A percentile compares a stretch with the other conserved stretches of the same genome.
Evolutionary conservation across 2,329 filamentous ascomycete species (phyloP).

Genomic region (Colletotrichum musicola): DNA sequence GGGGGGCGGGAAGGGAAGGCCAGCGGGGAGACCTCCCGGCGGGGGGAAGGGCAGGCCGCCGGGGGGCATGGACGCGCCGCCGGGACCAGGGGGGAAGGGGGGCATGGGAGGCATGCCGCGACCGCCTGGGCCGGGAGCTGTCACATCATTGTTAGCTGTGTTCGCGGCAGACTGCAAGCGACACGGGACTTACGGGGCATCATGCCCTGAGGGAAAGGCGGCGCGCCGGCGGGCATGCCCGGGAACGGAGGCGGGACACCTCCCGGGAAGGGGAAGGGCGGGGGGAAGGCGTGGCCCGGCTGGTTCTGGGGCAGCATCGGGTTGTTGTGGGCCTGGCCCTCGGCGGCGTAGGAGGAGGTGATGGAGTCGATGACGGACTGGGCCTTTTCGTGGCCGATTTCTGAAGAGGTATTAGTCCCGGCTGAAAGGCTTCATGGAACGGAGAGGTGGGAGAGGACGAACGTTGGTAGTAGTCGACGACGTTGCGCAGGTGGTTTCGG

Average conservation of each 20-base stretch:
- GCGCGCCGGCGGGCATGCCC: slow-evolving; percentile 57
- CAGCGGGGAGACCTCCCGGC: slow-evolving; percentile 45
- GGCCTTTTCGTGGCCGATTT: slow-evolving; percentile 98
- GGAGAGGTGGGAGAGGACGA: slow-evolving; percentile 46
- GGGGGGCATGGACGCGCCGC: slow-evolving; percentile 53
- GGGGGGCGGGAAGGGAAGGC: slow-evolving; percentile 45
- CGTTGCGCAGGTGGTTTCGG: slow-evolving; percentile 96
- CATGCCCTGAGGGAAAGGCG: slow-evolving; percentile 56
- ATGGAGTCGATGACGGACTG: slow-evolving; percentile 99
- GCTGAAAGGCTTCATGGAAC: neutral
- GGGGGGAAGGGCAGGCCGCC: slow-evolving; percentile 60
- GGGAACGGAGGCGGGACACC: slow-evolving; percentile 71
- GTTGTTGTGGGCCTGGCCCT: slow-evolving; percentile 88
- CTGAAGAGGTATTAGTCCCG: slow-evolving; percentile 57
- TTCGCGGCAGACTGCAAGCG: neutral
- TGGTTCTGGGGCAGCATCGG: slow-evolving; percentile 83
- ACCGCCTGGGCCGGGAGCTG: slow-evolving; percentile 64
- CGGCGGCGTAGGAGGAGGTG: slow-evolving; percentile 93
- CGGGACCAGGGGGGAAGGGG: slow-evolving; percentile 57
- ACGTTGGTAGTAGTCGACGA: slow-evolving; percentile 99
- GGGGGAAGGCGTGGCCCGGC: slow-evolving; percentile 64
- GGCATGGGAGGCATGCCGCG: slow-evolving; percentile 63
- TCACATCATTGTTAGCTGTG: slow-evolving; percentile 17
- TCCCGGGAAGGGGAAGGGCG: slow-evolving; percentile 74
- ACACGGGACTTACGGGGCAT: slow-evolving; percentile 64